phyloP scores from a whole-genome alignment of 1,284 basidiomycete species.

The Fistulina hepatica region DNA sequence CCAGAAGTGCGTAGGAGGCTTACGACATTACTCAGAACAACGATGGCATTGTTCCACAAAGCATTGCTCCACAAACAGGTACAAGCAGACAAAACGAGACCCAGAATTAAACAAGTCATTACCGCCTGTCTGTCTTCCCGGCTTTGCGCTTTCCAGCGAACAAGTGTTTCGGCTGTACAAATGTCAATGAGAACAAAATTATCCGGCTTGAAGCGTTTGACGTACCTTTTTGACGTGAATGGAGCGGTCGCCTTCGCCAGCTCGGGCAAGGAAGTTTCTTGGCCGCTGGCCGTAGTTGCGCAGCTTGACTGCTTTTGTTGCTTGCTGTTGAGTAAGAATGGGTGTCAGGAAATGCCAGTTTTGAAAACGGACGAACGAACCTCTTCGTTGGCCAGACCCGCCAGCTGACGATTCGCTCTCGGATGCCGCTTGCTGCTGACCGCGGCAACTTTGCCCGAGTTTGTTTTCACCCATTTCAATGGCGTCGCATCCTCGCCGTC shows the following conservation, averaged over 20 bases:
- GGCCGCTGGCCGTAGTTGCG: constrained; percentile 78
- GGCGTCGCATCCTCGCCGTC: constrained; percentile 48
- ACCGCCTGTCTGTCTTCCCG: constrained; percentile 80
- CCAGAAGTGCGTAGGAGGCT: too few relatives aligned
- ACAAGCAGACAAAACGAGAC: constrained; percentile 7
- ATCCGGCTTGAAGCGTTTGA: constrained; percentile 19
- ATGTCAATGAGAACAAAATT: constrained; percentile 11
- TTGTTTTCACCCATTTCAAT: constrained; percentile 51
- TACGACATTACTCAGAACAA: too few relatives aligned
- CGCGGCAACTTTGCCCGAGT: constrained; percentile 34
- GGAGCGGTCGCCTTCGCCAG: constrained; percentile 79
- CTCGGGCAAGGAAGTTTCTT: constrained; percentile 80
- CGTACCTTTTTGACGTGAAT: constrained; percentile 73
- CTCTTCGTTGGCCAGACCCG: constrained; percentile 68
- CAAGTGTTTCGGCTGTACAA: constrained; percentile 67
- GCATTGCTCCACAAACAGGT: background rate
- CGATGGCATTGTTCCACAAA: background rate
- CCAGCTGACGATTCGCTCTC: constrained; percentile 59
- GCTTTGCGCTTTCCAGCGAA: constrained; percentile 83
- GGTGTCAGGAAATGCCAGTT: too few relatives aligned
- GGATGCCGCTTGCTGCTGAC: constrained; percentile 48
- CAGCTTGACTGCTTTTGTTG: constrained; percentile 65
- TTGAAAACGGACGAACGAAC: constrained; percentile 33
- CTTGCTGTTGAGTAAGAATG: constrained; percentile 48
- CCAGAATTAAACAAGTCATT: constrained; percentile 14